Evolutionary conservation across 177 flowering plant species (phyloP), one percentile per base, ranked within the genome.

Genomic region (Vitis hybrid): DNA sequence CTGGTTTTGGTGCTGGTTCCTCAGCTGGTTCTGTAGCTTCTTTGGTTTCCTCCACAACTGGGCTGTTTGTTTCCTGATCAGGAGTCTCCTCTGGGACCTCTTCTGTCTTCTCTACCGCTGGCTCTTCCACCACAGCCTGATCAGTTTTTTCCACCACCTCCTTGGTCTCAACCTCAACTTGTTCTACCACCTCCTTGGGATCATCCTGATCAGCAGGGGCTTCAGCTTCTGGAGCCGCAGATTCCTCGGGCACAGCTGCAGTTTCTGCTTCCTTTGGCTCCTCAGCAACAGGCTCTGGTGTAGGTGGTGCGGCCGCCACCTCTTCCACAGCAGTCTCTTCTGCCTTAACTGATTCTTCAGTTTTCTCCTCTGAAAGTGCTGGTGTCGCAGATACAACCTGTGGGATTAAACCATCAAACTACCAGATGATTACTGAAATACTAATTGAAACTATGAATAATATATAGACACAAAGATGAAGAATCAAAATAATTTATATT

Each of bases 361-460:
- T 22, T 51, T 7, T 63, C 12, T 65, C 78, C 72, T 79, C 85
- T 12, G 57, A 63, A 22, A 80, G 67, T 31, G 83, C 81, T 1
- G 76, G 49, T 14, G 74, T 51, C 10, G 78, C 80, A 19, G 83
- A 72, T 58, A 61, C 80, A 66, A 82, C 83, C 85, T 82, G 64
- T 69, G 55, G 4, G 31, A 10, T 8, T 3, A 55, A 9, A 59
- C 8, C 67, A 14, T 55, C 22, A 5, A 15, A 55, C 19, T 19
- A 14, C 58, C 59, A n/a, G 8, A 55, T 8, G 18, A 55, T 39
- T 39, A 5, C 45, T 39, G 7, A 39, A 39, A 39, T 39, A 39
- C 45, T 39, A 39, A 39, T 39, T 39, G 45, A 39, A 39, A 39
- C 45, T 39, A 7, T 39, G 45, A 39, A 39, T 5, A 39, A 5